Conservation (phyloP, 163 green algal genomes). For the Chlamydomonas reinhardtii region DNA sequence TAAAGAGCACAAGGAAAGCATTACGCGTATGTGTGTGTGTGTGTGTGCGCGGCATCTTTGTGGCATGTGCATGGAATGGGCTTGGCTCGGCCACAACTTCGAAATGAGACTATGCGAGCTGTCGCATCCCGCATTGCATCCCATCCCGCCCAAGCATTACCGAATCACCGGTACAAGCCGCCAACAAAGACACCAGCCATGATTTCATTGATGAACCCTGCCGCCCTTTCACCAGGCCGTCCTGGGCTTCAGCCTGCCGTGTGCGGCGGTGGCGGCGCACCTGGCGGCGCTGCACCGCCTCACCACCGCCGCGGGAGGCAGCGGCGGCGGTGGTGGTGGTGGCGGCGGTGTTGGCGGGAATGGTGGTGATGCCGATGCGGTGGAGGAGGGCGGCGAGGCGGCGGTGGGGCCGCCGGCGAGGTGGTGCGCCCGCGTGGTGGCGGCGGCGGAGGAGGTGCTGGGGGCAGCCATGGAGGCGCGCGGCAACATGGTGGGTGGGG, state of each 20-base stretch:
- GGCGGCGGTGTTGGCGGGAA: too few species aligned
- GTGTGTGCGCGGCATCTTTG: too few species aligned
- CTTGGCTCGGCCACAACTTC: neutral
- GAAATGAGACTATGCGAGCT: neutral
- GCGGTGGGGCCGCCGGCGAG: constrained; percentile 30
- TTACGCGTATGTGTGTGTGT: too few species aligned
- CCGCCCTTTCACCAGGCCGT: constrained; percentile 46
- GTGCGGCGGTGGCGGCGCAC: constrained; percentile 71
- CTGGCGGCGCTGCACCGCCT: constrained; percentile 73
- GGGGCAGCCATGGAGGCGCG: constrained; percentile 40
- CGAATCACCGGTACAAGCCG: too few species aligned
- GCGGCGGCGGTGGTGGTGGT: neutral
- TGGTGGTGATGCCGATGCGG: too few species aligned
- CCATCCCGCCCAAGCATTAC: too few species aligned
- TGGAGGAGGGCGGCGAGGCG: neutral
- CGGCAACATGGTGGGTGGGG: constrained; percentile 12
- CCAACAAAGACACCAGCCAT: too few species aligned
- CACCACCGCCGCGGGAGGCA: constrained; percentile 23
- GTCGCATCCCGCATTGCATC: neutral
- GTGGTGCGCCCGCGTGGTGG: constrained; percentile 56
- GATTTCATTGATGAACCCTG: too few species aligned
- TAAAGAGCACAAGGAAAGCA: too few species aligned
- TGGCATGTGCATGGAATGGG: too few species aligned
- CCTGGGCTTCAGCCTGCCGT: constrained; percentile 71
- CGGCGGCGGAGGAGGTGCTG: constrained; percentile 62